phyloP scores from a whole-genome alignment of 495 filamentous ascomycete species.

The Aspergillus bertholletiae region DNA sequence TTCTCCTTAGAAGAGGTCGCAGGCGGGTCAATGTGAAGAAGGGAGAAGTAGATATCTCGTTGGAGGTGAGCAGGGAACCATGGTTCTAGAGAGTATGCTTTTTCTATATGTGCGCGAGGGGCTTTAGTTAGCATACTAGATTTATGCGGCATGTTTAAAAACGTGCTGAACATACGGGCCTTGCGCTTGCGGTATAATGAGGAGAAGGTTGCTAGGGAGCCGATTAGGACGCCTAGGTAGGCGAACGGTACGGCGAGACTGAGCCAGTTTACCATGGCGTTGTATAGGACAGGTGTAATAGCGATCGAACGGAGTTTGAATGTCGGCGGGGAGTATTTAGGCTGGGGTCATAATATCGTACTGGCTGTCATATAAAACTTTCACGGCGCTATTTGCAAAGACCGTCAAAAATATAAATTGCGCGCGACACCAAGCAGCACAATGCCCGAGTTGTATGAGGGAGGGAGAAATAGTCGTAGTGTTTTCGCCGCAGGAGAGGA shows the following conservation, averaged over 20 bases:
- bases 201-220: conserved; percentile 87
- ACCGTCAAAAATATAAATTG: neutral
- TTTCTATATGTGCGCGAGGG: conserved; percentile 41
- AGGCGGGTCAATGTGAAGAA: conserved; percentile 79
- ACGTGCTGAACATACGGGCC: conserved; percentile 55
- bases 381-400: neutral
- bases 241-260: conserved; percentile 76
- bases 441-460: neutral
- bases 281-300: neutral
- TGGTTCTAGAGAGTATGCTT: conserved; percentile 76
- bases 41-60: conserved; percentile 89
- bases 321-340: neutral
- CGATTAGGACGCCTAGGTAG: conserved; percentile 82
- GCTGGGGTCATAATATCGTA: neutral
- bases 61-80: conserved; percentile 91
- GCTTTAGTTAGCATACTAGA: neutral
- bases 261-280: conserved; percentile 68
- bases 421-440: neutral
- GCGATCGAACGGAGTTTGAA: neutral
- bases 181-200: conserved; percentile 91
- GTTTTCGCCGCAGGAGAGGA: neutral
- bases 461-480: conserved; percentile 4
- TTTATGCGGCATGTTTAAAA: neutral
- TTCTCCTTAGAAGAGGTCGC: conserved; percentile 52
- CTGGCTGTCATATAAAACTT: neutral